These are phyloP conservation scores for Graphilbum ipis-grandicollis DNA, from an alignment of 2,329 filamentous ascomycete genomes.

Conservation along the genomic window DNA sequence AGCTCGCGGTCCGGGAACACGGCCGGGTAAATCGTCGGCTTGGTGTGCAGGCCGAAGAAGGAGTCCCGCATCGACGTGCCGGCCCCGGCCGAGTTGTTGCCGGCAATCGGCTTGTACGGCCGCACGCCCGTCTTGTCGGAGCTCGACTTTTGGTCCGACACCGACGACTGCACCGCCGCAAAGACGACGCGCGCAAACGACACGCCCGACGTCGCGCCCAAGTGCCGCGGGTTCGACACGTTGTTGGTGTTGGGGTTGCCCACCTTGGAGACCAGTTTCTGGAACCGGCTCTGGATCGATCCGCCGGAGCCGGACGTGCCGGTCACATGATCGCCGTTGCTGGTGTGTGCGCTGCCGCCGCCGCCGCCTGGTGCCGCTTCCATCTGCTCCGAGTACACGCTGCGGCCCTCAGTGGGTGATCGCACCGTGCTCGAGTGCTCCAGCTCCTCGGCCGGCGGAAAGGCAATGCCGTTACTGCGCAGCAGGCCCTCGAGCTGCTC, in stretches of 20 bases:
- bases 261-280: conserved; percentile 46
- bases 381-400: conserved; percentile 13
- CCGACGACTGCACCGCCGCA: conserved; percentile 67
- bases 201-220: conserved; percentile 76
- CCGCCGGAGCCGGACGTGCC: conserved; percentile 20
- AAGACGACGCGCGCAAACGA: conserved; percentile 91
- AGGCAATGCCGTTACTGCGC: conserved; percentile 48
- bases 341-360: background rate
- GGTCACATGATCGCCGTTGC: conserved; percentile 23
- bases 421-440: conserved; percentile 23
- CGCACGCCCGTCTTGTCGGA: conserved; percentile 48
- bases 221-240: conserved; percentile 59
- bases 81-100: conserved; percentile 22
- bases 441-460: conserved; percentile 54
- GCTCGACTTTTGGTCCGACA: conserved; percentile 45
- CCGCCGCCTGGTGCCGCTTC: conserved; percentile 10
- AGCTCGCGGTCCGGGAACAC: conserved; percentile 66
- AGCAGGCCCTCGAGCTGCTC: conserved; percentile 68
- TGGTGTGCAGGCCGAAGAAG: conserved; percentile 91
- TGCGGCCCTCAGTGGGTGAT: conserved; percentile 3
- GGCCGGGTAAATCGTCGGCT: conserved; percentile 71
- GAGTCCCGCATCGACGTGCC: conserved; percentile 84
- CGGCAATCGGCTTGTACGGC: conserved; percentile 35
- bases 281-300: conserved; percentile 31
- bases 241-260: conserved; percentile 18